phyloP scores from a whole-genome alignment of 1,139 yeast genomes.

The Kodamaea alishanica region DNA sequence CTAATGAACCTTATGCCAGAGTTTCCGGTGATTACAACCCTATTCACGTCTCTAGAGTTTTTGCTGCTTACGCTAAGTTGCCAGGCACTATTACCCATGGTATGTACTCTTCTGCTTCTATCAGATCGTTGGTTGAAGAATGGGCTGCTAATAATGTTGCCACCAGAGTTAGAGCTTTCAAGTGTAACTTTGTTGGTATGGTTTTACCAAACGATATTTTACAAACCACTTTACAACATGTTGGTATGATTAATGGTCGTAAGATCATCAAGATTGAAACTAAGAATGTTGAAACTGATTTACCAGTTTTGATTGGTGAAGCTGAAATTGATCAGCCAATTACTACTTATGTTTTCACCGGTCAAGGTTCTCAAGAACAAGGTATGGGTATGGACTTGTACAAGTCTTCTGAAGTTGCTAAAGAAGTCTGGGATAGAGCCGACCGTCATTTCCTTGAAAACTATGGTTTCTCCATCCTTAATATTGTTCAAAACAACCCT shows the following conservation, averaged over 20 bases:
- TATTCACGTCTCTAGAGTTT: constrained; percentile 93
- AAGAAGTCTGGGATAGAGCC: constrained; percentile 96
- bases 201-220: constrained; percentile 92
- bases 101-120: constrained; percentile 96
- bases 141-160: constrained; percentile 99
- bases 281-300: constrained; percentile 72
- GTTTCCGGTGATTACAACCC: constrained; percentile 99
- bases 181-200: constrained; percentile 91
- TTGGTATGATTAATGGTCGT: constrained; percentile 99
- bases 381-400: constrained; percentile 99
- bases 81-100: constrained; percentile 99
- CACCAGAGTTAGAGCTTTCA: constrained; percentile 91
- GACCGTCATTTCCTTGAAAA: constrained; percentile 87
- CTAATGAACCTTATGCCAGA: constrained; percentile 93
- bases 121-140: constrained; percentile 91
- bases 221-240: constrained; percentile 85
- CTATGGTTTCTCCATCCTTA: constrained; percentile 94
- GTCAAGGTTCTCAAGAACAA: constrained; percentile 99
- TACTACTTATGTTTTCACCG: constrained; percentile 95
- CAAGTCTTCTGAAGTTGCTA: constrained; percentile 86
- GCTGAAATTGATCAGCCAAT: constrained; percentile 99
- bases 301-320: constrained; percentile 81
- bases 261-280: constrained; percentile 93
- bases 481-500: constrained; percentile 94
- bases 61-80: constrained; percentile 86